Base-by-base conservation (phyloP, 768 basidiomycete genomes). In the Suillus spraguei region DNA sequence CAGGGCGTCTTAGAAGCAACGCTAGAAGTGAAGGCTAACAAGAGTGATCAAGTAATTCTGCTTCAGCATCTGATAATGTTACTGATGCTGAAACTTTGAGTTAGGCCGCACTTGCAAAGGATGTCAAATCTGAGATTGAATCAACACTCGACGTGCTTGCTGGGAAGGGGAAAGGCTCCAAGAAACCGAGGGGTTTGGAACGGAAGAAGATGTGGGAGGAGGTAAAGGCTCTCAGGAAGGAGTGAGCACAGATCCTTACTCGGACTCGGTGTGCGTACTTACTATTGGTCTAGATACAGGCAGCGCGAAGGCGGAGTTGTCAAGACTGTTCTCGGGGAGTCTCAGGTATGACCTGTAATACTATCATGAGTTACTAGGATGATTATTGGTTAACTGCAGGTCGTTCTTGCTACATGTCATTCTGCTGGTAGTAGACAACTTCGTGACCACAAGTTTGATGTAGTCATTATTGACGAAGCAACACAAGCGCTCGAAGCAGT, bases 401-500 rank as follows among this genome's bases (percentile, higher is more conserved):
- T 99, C 46, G 92, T 99, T 1, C 76, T 99, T 13, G 89, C 95
- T 2, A 99, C 97, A 3, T 99, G 97, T 67, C 96, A 99, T 79
- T 92, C 94, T 14, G 86, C 97, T 6, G 97, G 97, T 1, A 89
- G 92, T 4, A 79, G 90, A 24, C 94, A 96, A 67, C 77, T 99
- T 8, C 82, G 84, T 49, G 86, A 89, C 64, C 82, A 88, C 62
- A 77, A 83, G 2, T 99, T 99, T 70, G 97, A 99, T 71, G 91
- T 97, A 0, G 87, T 95, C 13, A 90, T 99, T 53, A 96, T 99
- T 60, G 97, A 99, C 68, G 97, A 99, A 77, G 97, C 97, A 0
- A 98, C 97, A 0, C 97, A 99, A 74, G 97, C 96, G 4, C 71
- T 97, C 16, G 97, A 99, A 78, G 94, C 95, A 28, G 95, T 95